Evolutionary conservation across 2,329 filamentous ascomycete species (phyloP), one percentile per base, ranked within the genome.

Genomic region (Magnaporthales sp.): DNA sequence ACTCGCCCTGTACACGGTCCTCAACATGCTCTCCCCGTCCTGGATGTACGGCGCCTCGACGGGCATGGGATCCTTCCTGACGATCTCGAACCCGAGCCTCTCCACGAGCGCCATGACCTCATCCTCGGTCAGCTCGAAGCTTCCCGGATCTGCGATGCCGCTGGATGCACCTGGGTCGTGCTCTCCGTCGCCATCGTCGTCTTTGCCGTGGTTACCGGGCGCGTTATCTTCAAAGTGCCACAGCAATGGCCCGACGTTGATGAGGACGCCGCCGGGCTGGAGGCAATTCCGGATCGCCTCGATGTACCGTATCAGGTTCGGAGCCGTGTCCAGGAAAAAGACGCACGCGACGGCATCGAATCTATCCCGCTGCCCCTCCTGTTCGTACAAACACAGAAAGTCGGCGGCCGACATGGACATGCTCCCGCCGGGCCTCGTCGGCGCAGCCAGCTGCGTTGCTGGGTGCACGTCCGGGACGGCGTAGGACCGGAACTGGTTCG

Each of bases 271-370:
- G 29, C 90, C 91, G 0, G 86, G 82, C 70, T 85, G 87, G 64
- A 99, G 83, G 73, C 93, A 96, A 74, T 91, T 86, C 58, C 80
- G 81, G 66, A 98, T 91, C 1, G 93, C 89, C 74, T 96, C 89
- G 38, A 99, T 86, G 74, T 99, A 99, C 2, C 90, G 86, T 66
- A 98, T 90, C 32, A 97, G 76, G 75, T 99, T 98, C 1, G 94
- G 93, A 2, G 95, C 95, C 1, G 95, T 99, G 76, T 99, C 96
- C 67, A 99, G 89, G 80, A 99, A 99, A 80, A 98, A 99, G 11
- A 97, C 91, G 2, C 91, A 92, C 0, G 91, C 88, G 1, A 98
- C 92, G 1, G 90, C 93, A 73, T 97, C 89, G 76, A 93, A 98
- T 0, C 77, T 73, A 0, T 83, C 83, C 9, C 79, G 77, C 71